Evolutionary conservation across 495 filamentous ascomycete genomes (phyloP), one percentile per base, ranked within the genome.

Genomic region (Penicillium canescens): DNA sequence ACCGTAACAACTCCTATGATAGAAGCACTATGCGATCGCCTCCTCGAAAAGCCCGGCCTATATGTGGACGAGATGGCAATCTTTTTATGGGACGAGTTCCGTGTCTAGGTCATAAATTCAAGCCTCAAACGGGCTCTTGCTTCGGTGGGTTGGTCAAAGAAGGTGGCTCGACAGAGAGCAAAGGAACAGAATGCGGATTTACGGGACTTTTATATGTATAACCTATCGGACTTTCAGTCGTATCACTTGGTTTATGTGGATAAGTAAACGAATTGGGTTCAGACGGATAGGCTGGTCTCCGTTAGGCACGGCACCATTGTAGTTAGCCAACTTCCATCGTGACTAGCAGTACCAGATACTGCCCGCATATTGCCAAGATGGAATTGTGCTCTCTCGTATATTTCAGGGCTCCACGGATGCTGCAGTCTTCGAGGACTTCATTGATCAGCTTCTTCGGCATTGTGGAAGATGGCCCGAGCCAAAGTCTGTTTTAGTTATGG

Each of bases 261-360:
- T 50, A 59, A 72, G 54, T 55, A 70, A 64, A 50, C 50, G 50
- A 24, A 56, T 47, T 49, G 59, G 69, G 3, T 63, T 62, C 33
- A 39, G 60, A 55, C 51, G 52, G 18, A 57, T 44, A 1, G 61
- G 64, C 6, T 70, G 53, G 69, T 60, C 68, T 41, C 66, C 66
- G 5, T 34, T 55, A 10, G 65, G 67, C 7, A 54, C 56, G 24
- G 61, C 63, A n/a, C 65, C 63, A 13, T 46, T 67, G 6, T 50
- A 73, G 44, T 51, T 72, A 46, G 43, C 62, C 26, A 21, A 50
- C 7, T 63, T 69, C 31, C 53, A 67, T 21, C 65, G 65, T 46
- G 62, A 63, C 16, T 13, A 68, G 48, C 42, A 68, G 53, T 65
- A 69, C 39, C 61, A 75, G 50, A 75, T 75, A 9, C 55, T 74